These are phyloP conservation scores for Termitomyces eurrhizus DNA, from an alignment of 768 basidiomycete genomes.

Conservation along the genomic window DNA sequence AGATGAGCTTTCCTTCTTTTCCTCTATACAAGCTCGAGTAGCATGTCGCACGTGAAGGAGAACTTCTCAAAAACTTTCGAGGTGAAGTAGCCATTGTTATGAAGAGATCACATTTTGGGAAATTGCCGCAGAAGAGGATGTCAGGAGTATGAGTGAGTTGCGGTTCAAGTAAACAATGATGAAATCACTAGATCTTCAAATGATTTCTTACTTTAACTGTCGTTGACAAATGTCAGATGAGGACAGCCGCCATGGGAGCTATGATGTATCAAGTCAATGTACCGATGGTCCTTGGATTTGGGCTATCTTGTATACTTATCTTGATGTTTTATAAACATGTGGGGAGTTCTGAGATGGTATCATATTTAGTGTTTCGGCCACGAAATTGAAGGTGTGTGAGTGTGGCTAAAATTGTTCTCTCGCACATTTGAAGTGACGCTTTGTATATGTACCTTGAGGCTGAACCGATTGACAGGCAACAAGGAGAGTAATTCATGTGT, in stretches of 20 bases:
- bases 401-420: not conserved
- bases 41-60: no score
- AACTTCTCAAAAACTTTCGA: not conserved
- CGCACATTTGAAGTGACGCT: not conserved
- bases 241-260: not conserved
- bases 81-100: not conserved
- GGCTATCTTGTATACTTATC: not conserved
- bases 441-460: not conserved
- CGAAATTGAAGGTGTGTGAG: not conserved
- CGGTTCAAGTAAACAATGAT: not conserved
- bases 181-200: not conserved
- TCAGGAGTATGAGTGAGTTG: not conserved
- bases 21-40: not conserved
- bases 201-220: not conserved
- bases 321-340: no score
- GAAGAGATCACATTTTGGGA: not conserved
- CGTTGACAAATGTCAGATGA: not conserved
- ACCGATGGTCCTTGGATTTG: not conserved
- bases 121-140: not conserved
- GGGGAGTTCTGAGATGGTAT: not conserved
- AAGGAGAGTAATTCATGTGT: not conserved
- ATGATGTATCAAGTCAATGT: not conserved
- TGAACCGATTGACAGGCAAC: not conserved
- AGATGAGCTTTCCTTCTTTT: not conserved
- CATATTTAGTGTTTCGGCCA: not conserved